phyloP scores from a whole-genome alignment of 495 filamentous ascomycete species.

The Parachaetomium inaequale region DNA sequence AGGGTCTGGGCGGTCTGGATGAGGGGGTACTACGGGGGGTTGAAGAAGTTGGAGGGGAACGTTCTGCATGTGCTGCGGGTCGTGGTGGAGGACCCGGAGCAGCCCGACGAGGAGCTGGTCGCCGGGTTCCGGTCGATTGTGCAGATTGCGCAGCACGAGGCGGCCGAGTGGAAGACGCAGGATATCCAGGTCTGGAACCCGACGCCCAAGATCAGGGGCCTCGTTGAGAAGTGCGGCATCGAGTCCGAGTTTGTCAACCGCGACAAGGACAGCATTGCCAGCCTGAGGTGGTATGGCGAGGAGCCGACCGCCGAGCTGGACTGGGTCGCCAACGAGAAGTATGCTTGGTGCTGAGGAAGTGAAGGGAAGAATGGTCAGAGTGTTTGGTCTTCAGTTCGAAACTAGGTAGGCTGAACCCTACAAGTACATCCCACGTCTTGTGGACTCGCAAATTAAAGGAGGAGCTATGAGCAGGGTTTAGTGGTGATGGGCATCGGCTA shows the following conservation, averaged over 20 bases:
- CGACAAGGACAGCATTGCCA: slow-evolving; percentile 50
- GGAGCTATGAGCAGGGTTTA: too few relatives aligned
- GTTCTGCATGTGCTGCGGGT: slow-evolving; percentile 75
- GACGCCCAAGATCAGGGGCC: slow-evolving; percentile 25
- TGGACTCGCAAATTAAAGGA: too few relatives aligned
- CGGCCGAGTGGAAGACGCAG: slow-evolving; percentile 41
- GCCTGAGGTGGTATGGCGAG: slow-evolving; percentile 52
- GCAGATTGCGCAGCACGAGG: slow-evolving; percentile 37
- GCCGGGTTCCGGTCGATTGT: slow-evolving; percentile 57
- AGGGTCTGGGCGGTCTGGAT: slow-evolving; percentile 81
- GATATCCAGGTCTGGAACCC: slow-evolving; percentile 55
- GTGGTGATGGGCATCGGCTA: too few relatives aligned
- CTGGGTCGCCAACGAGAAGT: slow-evolving; percentile 92
- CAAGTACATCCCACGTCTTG: too few relatives aligned
- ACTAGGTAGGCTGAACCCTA: too few relatives aligned
- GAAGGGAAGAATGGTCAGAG: background rate
- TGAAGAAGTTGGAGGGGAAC: slow-evolving; percentile 51
- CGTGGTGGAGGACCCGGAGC: slow-evolving; percentile 60
- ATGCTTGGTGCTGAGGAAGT: slow-evolving; percentile 72
- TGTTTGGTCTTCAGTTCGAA: too few relatives aligned
- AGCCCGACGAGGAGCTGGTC: slow-evolving; percentile 41
- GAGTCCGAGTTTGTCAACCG: slow-evolving; percentile 42
- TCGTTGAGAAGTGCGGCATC: slow-evolving; percentile 43
- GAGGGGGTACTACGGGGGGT: slow-evolving; percentile 58
- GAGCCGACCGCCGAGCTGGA: slow-evolving; percentile 55